A percentile compares a stretch with the other conserved stretches of the same genome.
phyloP scores from a whole-genome alignment of 768 basidiomycete species.

The Lentinula raphanica region DNA sequence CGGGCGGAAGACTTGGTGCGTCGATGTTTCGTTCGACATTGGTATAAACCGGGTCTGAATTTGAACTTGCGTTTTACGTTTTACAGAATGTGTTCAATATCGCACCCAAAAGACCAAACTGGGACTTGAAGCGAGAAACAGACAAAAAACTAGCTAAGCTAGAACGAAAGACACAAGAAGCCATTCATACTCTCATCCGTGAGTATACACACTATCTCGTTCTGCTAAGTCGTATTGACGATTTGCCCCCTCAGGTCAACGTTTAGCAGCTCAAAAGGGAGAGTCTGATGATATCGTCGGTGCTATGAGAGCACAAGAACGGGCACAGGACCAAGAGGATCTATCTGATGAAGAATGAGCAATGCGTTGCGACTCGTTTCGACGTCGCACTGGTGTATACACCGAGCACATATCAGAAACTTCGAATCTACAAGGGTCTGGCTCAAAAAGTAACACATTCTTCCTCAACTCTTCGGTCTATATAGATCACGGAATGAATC shows the following conservation, averaged over 20 bases:
- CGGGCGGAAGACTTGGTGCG: conserved; percentile 84
- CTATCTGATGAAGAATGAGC: conserved; percentile 56
- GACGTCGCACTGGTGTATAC: too few species aligned
- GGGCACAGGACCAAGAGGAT: conserved; percentile 43
- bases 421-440: too few species aligned
- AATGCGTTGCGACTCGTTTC: too few species aligned
- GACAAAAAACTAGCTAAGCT: conserved; percentile 85
- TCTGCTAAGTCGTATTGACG: not conserved
- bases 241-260: conserved; percentile 52
- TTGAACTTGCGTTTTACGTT: conserved; percentile 11
- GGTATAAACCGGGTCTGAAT: not conserved
- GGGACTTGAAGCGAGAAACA: conserved; percentile 93
- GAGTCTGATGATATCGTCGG: conserved; percentile 75
- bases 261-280: conserved; percentile 75
- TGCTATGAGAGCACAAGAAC: conserved; percentile 76
- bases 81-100: conserved; percentile 95
- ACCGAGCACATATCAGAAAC: too few species aligned
- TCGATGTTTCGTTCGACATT: conserved; percentile 7
- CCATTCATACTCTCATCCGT: conserved; percentile 93
- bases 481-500: too few species aligned
- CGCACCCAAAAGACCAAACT: conserved; percentile 93
- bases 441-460: too few species aligned
- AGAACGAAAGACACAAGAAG: conserved; percentile 88
- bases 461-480: too few species aligned
- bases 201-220: conserved; percentile 25